Evolutionary conservation across 2,329 filamentous ascomycete species (phyloP).

Genomic region (Fusarium setosum): DNA sequence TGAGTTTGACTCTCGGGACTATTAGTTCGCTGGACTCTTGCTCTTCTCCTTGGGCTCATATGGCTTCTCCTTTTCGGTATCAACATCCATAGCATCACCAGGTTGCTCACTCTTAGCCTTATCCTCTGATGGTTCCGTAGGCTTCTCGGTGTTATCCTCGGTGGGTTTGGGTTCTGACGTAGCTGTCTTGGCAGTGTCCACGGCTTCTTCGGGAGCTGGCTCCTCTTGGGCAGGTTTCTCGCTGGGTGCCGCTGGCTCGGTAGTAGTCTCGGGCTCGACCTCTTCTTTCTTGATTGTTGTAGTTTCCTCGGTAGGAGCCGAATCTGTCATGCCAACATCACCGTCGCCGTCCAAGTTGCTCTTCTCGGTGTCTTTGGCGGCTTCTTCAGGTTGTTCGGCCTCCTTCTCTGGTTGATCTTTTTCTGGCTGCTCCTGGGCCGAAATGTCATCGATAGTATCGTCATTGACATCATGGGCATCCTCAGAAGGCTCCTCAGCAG

Average conservation of each 20-base stretch:
- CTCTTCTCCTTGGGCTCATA: slow-evolving; percentile 42
- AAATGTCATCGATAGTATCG: slow-evolving; percentile 59
- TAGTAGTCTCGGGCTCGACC: slow-evolving; percentile 32
- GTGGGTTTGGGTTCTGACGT: slow-evolving; percentile 27
- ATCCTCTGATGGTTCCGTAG: slow-evolving; percentile 20
- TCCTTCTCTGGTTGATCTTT: slow-evolving; percentile 42
- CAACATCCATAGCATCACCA: slow-evolving; percentile 50
- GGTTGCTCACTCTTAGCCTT: slow-evolving; percentile 35
- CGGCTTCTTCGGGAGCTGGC: slow-evolving; percentile 11
- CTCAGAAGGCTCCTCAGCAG: slow-evolving; percentile 42
- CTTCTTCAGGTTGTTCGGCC: slow-evolving; percentile 17
- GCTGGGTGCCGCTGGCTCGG: slow-evolving; percentile 12
- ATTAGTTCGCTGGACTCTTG: slow-evolving; percentile 40
- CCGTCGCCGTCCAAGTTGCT: slow-evolving; percentile 58
- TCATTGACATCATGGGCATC: slow-evolving; percentile 52
- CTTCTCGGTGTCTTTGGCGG: slow-evolving; percentile 29
- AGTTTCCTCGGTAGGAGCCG: slow-evolving; percentile 40
- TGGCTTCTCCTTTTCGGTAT: slow-evolving; percentile 45
- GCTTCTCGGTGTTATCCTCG: slow-evolving; percentile 34
- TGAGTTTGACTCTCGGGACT: not conserved
- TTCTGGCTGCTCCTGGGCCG: slow-evolving; percentile 42
- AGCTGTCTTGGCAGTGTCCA: slow-evolving; percentile 25
- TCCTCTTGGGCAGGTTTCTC: slow-evolving; percentile 37
- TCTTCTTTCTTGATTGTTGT: slow-evolving; percentile 41
- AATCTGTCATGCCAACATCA: slow-evolving; percentile 63